Conservation (phyloP, 2,329 filamentous ascomycete genomes). For the Colletotrichum horii region DNA sequence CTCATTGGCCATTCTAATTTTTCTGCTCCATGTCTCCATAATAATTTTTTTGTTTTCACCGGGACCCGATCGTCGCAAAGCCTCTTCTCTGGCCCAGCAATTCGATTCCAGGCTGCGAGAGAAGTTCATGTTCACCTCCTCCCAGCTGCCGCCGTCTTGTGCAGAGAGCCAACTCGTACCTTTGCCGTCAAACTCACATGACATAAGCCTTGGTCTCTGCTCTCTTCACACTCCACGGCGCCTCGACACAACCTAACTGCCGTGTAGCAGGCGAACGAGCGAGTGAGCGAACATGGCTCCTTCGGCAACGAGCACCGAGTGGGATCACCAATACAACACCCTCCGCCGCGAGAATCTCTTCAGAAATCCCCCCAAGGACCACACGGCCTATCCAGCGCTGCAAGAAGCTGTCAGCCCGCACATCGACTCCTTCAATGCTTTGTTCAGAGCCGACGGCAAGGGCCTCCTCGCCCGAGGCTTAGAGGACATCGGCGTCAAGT, state of each 20-base stretch:
- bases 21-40: slow-evolving; percentile 11
- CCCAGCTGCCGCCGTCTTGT: not conserved
- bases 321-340: slow-evolving; percentile 88
- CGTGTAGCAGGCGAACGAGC: not conserved
- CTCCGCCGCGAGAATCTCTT: slow-evolving; percentile 88
- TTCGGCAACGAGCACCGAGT: slow-evolving; percentile 68
- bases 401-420: slow-evolving; percentile 88
- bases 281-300: slow-evolving; percentile 53
- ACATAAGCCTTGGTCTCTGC: not conserved
- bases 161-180: not conserved
- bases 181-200: not conserved
- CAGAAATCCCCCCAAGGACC: slow-evolving; percentile 84
- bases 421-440: slow-evolving; percentile 92
- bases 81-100: slow-evolving; percentile 3
- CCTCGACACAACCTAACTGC: not conserved
- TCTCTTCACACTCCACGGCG: not conserved
- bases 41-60: slow-evolving; percentile 23
- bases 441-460: slow-evolving; percentile 75
- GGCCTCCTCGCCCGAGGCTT: slow-evolving; percentile 73
- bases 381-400: slow-evolving; percentile 85
- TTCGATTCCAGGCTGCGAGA: not conserved
- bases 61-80: not conserved
- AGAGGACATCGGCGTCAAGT: slow-evolving; percentile 88
- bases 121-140: not conserved
- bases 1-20: slow-evolving; percentile 4